These are phyloP conservation scores for Massariosphaeria phaeospora DNA, from an alignment of 495 filamentous ascomycete genomes.

Conservation along the genomic window DNA sequence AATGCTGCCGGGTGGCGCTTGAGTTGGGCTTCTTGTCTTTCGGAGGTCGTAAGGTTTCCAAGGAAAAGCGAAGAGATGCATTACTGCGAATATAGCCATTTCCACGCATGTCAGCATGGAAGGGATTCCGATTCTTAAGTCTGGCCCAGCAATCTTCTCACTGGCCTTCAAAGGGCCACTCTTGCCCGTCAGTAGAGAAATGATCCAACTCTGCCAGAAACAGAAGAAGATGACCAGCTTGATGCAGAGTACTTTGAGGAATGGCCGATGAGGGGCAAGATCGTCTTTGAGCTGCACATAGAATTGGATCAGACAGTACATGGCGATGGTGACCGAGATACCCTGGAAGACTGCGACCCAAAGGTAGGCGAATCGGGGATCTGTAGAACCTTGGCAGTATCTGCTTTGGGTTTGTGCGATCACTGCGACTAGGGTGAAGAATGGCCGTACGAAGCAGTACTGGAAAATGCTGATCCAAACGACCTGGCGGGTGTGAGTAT, in stretches of 20 bases:
- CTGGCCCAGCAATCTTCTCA: conserved; percentile 58
- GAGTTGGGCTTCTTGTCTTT: conserved; percentile 45
- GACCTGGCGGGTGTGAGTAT: conserved; percentile 46
- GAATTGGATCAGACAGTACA: conserved; percentile 90
- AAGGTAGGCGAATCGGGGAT: conserved; percentile 72
- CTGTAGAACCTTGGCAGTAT: conserved; percentile 76
- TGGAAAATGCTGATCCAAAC: conserved; percentile 85
- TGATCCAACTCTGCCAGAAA: conserved; percentile 65
- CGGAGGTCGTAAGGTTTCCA: conserved; percentile 59
- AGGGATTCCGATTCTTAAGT: conserved; percentile 78
- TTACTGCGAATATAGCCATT: conserved; percentile 74
- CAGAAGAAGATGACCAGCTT: conserved; percentile 93
- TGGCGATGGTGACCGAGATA: conserved; percentile 73
- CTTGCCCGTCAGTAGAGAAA: conserved; percentile 16
- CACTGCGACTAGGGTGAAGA: conserved; percentile 76
- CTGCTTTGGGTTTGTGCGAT: conserved; percentile 59
- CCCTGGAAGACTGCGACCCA: conserved; percentile 73
- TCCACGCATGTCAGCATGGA: conserved; percentile 76
- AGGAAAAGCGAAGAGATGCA: conserved; percentile 81
- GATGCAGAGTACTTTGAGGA: conserved; percentile 81
- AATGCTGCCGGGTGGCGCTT: conserved; percentile 39
- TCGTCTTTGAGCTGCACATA: conserved; percentile 69
- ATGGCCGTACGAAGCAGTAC: conserved; percentile 82
- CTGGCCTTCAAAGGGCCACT: conserved; percentile 50
- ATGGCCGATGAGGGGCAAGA: conserved; percentile 65